phyloP scores from a whole-genome alignment of 2,329 filamentous ascomycete species.

The Hypoxylon sp. region DNA sequence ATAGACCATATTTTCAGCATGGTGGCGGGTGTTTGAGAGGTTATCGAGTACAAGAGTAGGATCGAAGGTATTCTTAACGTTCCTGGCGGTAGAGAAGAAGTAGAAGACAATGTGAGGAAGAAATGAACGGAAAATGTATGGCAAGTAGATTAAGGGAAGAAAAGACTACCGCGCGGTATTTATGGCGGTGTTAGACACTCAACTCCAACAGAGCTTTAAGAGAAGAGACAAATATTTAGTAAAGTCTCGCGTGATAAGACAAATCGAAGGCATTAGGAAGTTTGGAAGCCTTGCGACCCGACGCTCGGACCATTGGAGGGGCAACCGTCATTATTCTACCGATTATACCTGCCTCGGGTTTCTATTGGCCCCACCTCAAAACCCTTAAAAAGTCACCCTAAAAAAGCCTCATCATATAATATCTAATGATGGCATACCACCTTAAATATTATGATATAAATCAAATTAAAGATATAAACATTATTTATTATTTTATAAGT shows the following conservation, averaged over 20 bases:
- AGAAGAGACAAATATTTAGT: neutral
- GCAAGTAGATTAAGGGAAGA: neutral
- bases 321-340: no score
- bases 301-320: slow-evolving; percentile 1
- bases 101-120: neutral
- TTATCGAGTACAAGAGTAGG: neutral
- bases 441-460: no score
- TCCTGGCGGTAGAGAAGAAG: neutral
- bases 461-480: no score
- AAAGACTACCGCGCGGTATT: neutral
- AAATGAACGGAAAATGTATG: neutral
- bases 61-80: neutral
- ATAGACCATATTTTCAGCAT: slow-evolving; percentile 99
- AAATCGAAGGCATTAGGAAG: slow-evolving; percentile 7
- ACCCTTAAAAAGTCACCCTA: no score
- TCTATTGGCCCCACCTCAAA: no score
- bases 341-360: no score
- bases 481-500: no score
- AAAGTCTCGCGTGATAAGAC: slow-evolving; percentile 20
- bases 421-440: no score
- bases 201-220: neutral
- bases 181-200: neutral
- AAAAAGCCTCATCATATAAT: no score
- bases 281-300: slow-evolving; percentile 12
- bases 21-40: slow-evolving; percentile 57